Conservation (phyloP, 345 rosid species). For the Aquilaria malaccensis region DNA sequence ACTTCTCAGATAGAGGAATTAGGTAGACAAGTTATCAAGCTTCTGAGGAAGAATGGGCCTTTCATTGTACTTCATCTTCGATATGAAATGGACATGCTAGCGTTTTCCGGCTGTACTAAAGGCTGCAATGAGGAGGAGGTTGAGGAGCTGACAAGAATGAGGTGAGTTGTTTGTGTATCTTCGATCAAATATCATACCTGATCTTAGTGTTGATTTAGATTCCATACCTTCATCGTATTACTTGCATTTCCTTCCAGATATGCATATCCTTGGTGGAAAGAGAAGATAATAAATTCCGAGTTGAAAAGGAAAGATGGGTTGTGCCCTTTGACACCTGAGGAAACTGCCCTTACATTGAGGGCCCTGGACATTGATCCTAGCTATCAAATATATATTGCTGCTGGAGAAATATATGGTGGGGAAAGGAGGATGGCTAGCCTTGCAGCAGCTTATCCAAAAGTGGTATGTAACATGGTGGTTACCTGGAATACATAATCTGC, state of each 20-base stretch:
- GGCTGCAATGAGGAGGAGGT: conserved; percentile 88
- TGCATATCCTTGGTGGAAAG: conserved; percentile 98
- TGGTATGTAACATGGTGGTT: conserved; percentile 42
- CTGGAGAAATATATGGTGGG: conserved; percentile 83
- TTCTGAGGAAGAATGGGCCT: conserved; percentile 78
- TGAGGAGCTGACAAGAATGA: conserved; percentile 94
- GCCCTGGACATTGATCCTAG: conserved; percentile 67
- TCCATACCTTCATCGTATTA: conserved; percentile 1
- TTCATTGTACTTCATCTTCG: conserved; percentile 90
- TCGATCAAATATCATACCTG: conserved; percentile 1
- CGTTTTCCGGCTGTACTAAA: conserved; percentile 93
- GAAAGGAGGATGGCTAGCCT: conserved; percentile 64
- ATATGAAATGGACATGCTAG: conserved; percentile 99
- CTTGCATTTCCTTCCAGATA: conserved; percentile 32
- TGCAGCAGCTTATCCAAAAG: conserved; percentile 56
- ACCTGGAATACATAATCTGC: not conserved
- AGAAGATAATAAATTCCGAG: conserved; percentile 75
- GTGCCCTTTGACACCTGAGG: conserved; percentile 90
- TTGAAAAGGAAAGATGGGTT: conserved; percentile 78
- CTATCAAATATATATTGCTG: conserved; percentile 75
- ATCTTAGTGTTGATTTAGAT: not conserved
- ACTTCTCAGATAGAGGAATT: conserved; percentile 92
- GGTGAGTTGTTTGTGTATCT: conserved; percentile 32
- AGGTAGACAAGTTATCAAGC: conserved; percentile 68
- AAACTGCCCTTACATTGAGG: conserved; percentile 65